Percentiles rank a stretch among this genome's conserved stretches.
These are phyloP conservation scores for Aegilops sharonensis DNA, from an alignment of 176 grass and related monocot species.

Conservation along the genomic window DNA sequence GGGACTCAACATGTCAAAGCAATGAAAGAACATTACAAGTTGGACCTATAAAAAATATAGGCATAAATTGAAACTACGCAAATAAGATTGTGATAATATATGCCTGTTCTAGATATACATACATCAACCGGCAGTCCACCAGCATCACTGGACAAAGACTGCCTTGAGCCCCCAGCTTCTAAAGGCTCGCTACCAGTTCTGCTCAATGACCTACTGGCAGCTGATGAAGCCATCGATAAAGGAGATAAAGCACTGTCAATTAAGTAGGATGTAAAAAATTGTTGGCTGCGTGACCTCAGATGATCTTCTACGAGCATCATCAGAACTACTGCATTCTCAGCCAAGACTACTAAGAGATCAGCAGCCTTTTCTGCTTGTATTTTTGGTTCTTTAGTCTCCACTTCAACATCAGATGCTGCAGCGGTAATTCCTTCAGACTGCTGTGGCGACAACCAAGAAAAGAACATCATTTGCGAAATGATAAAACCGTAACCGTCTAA, in stretches of 20 bases:
- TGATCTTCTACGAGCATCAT: slow-evolving; percentile 99
- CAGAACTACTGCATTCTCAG: slow-evolving; percentile 92
- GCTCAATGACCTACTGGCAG: slow-evolving; percentile 58
- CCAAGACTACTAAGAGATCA: slow-evolving; percentile 67
- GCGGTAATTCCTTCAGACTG: slow-evolving; percentile 80
- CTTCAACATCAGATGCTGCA: slow-evolving; percentile 59
- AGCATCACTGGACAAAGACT: slow-evolving; percentile 78
- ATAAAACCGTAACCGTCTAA: slow-evolving; percentile 18
- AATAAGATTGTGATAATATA: slow-evolving; percentile 21
- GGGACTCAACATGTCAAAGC: slow-evolving; percentile 1
- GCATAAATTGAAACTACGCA: slow-evolving; percentile 5
- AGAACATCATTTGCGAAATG: slow-evolving; percentile 6
- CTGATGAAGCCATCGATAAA: slow-evolving; percentile 52
- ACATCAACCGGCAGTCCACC: slow-evolving; percentile 92
- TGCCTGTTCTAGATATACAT: slow-evolving; percentile 49
- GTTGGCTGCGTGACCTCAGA: slow-evolving; percentile 82
- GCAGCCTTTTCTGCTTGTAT: slow-evolving; percentile 76
- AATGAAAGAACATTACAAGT: not conserved
- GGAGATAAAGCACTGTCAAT: slow-evolving; percentile 55
- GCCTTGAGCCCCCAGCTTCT: slow-evolving; percentile 54
- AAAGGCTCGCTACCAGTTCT: slow-evolving; percentile 65
- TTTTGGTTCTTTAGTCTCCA: slow-evolving; percentile 73
- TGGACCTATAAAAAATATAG: slow-evolving; percentile 7
- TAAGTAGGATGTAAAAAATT: slow-evolving; percentile 59
- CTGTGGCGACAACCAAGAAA: slow-evolving; percentile 37